Conservation (phyloP, 2,329 filamentous ascomycete species). For the Microascus cirrosus region DNA sequence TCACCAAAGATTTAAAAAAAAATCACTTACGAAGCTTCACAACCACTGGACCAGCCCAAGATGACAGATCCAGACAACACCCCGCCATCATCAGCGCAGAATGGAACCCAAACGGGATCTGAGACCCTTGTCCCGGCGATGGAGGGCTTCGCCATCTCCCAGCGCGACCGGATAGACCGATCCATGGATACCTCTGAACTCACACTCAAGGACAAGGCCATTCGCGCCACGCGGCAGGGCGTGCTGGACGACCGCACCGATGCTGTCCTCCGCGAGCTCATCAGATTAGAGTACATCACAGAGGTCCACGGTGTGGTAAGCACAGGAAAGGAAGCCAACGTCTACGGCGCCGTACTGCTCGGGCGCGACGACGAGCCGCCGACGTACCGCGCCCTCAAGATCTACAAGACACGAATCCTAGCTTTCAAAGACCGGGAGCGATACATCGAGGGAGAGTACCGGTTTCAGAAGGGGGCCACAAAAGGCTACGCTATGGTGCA, state of each 20-base stretch:
- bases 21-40: not conserved
- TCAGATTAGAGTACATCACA: slow-evolving; percentile 79
- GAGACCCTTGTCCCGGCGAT: slow-evolving; percentile 3
- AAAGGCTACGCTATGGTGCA: slow-evolving; percentile 98
- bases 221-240: slow-evolving; percentile 88
- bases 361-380: slow-evolving; percentile 41
- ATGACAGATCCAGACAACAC: not conserved
- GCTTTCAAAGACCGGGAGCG: slow-evolving; percentile 97
- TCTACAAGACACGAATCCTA: slow-evolving; percentile 96
- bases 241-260: slow-evolving; percentile 88
- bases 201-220: slow-evolving; percentile 73
- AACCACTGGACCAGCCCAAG: not conserved
- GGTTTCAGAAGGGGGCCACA: slow-evolving; percentile 73
- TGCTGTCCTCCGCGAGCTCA: slow-evolving; percentile 92
- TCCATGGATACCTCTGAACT: slow-evolving; percentile 19
- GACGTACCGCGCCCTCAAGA: slow-evolving; percentile 73
- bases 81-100: not conserved
- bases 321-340: slow-evolving; percentile 96
- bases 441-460: slow-evolving; percentile 89
- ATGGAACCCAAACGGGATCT: not conserved
- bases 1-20: not conserved
- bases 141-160: slow-evolving; percentile 5
- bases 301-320: slow-evolving; percentile 93
- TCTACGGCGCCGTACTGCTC: slow-evolving; percentile 75
- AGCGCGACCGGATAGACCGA: slow-evolving; percentile 3